Evolutionary conservation across 139 green algal species (phyloP).

Genomic region (Chlorella sp.): DNA sequence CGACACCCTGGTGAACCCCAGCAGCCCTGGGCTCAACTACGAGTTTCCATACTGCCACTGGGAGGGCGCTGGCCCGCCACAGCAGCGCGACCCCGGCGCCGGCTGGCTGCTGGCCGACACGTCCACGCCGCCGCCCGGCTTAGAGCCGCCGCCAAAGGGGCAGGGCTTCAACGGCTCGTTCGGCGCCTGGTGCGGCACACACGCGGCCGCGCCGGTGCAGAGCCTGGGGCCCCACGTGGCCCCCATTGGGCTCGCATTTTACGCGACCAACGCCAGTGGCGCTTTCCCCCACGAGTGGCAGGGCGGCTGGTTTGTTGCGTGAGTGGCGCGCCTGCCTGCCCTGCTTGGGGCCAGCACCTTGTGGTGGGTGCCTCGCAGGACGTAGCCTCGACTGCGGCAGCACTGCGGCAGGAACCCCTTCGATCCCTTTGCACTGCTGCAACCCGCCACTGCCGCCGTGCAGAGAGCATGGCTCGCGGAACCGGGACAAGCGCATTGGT

Average conservation of each 20-base stretch:
- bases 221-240: slow-evolving; percentile 54
- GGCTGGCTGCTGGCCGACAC: slow-evolving; percentile 6
- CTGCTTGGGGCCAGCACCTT: too few relatives aligned
- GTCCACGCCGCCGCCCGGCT: too few relatives aligned
- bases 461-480: too few relatives aligned
- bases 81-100: slow-evolving; percentile 8
- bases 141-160: neutral
- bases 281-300: slow-evolving; percentile 20
- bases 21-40: neutral
- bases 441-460: too few relatives aligned
- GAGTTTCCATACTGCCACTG: slow-evolving; percentile 42
- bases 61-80: slow-evolving; percentile 5
- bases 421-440: too few relatives aligned
- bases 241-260: slow-evolving; percentile 51
- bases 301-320: slow-evolving; percentile 45
- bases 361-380: too few relatives aligned
- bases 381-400: too few relatives aligned
- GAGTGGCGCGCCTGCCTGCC: too few relatives aligned
- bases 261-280: neutral
- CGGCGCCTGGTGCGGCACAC: neutral
- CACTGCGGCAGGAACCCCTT: too few relatives aligned
- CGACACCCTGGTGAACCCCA: slow-evolving; percentile 15
- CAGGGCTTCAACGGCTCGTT: neutral
- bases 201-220: slow-evolving; percentile 33
- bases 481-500: too few relatives aligned